A percentile compares a stretch with the other conserved stretches of the same genome.
phyloP scores from a whole-genome alignment of 345 rosid genomes.

The Ricinus communis region DNA sequence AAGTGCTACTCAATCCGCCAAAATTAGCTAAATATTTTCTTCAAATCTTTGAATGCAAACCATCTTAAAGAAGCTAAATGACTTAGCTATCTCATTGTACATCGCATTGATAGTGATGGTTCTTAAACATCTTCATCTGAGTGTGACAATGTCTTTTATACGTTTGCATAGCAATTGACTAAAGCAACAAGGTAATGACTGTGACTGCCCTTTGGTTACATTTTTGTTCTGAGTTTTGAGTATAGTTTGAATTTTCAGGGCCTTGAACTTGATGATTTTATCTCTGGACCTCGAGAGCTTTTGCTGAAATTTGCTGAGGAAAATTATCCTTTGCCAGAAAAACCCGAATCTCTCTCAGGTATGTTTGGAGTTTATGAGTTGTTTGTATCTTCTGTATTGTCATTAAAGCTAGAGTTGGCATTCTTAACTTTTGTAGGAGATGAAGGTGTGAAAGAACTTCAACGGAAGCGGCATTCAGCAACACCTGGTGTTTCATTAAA shows the following conservation, averaged over 20 bases:
- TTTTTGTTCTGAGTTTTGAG: not conserved
- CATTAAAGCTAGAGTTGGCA: not conserved
- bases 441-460: constrained; percentile 81
- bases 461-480: constrained; percentile 89
- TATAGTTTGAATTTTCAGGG: constrained; percentile 44
- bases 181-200: not conserved
- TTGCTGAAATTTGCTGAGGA: constrained; percentile 96
- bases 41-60: not conserved
- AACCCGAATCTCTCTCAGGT: constrained; percentile 92
- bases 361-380: constrained; percentile 12
- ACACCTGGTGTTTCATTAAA: constrained; percentile 81
- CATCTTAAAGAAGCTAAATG: not conserved
- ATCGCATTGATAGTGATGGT: not conserved
- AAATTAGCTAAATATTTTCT: not conserved
- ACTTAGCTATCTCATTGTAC: not conserved
- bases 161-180: not conserved
- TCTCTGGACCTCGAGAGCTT: constrained; percentile 98
- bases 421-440: constrained; percentile 54
- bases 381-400: not conserved
- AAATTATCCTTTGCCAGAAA: constrained; percentile 91
- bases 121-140: too few relatives aligned
- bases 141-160: too few relatives aligned
- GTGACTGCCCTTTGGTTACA: not conserved
- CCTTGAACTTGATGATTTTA: constrained; percentile 95
- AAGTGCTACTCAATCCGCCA: not conserved